phyloP scores from a whole-genome alignment of 805 yeast species.

The Yamadazyma sp. region DNA sequence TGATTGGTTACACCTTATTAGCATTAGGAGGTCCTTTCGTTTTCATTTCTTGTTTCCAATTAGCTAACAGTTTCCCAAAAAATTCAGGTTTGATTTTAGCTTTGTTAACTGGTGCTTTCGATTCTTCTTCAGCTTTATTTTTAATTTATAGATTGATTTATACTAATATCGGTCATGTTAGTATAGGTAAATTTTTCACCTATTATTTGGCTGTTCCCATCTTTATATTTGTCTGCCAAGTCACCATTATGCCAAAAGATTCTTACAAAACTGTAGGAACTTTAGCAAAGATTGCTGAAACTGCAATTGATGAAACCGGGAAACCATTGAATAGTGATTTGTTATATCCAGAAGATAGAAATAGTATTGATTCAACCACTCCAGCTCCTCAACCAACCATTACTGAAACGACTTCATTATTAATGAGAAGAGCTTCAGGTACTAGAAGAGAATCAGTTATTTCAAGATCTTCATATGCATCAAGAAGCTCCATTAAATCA shows the following conservation, averaged over 20 bases:
- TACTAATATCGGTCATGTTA: slow-evolving; percentile 37
- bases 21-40: slow-evolving; percentile 95
- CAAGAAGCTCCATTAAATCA: slow-evolving; percentile 49
- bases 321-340: slow-evolving; percentile 49
- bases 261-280: slow-evolving; percentile 72
- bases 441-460: slow-evolving; percentile 27
- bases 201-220: slow-evolving; percentile 70
- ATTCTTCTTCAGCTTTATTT: slow-evolving; percentile 87
- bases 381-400: slow-evolving; percentile 30
- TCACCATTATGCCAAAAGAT: slow-evolving; percentile 74
- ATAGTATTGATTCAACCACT: slow-evolving; percentile 5
- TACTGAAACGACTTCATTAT: slow-evolving; percentile 38
- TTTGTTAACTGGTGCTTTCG: slow-evolving; percentile 88
- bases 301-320: slow-evolving; percentile 72
- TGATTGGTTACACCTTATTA: slow-evolving; percentile 67
- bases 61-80: slow-evolving; percentile 80
- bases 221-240: slow-evolving; percentile 71
- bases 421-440: slow-evolving; percentile 31
- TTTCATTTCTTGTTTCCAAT: slow-evolving; percentile 84
- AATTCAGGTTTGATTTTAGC: slow-evolving; percentile 81
- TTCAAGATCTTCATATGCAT: slow-evolving; percentile 27
- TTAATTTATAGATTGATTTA: slow-evolving; percentile 67
- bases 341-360: slow-evolving; percentile 35
- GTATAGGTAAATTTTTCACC: slow-evolving; percentile 60
- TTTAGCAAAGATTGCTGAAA: slow-evolving; percentile 65